These are phyloP conservation scores for Piromyces sp. DNA, from an alignment of 192 early-diverging fungal genomes.

Conservation along the genomic window DNA sequence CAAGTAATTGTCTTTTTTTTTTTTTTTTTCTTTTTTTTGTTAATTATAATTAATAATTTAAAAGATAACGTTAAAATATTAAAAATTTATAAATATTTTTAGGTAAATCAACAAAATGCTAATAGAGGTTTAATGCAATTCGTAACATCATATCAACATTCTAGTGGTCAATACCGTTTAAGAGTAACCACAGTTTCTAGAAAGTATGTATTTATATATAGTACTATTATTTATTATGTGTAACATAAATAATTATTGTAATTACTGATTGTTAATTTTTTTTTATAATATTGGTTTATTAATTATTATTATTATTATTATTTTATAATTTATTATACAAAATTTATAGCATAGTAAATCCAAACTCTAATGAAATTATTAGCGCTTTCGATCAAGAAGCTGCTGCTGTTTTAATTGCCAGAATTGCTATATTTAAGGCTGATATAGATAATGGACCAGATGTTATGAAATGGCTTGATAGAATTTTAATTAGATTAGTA, in stretches of 20 bases:
- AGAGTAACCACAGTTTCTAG: slow-evolving; percentile 90
- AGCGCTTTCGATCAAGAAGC: slow-evolving; percentile 96
- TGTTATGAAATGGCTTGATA: slow-evolving; percentile 91
- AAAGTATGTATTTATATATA: too few relatives aligned
- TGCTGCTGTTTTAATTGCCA: slow-evolving; percentile 88
- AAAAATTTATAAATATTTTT: neutral
- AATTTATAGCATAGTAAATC: slow-evolving; percentile 45
- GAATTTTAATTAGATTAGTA: slow-evolving; percentile 89
- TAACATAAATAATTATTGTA: neutral
- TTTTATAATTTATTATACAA: neutral
- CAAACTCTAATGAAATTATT: slow-evolving; percentile 63
- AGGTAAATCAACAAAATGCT: neutral
- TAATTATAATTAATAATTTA: too few relatives aligned
- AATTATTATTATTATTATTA: neutral
- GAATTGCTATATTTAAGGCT: slow-evolving; percentile 90
- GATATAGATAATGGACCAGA: slow-evolving; percentile 94
- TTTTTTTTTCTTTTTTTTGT: too few relatives aligned
- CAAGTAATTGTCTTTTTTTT: slow-evolving; percentile 34
- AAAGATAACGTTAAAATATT: too few relatives aligned
- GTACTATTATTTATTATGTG: neutral
- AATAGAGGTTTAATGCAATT: slow-evolving; percentile 78
- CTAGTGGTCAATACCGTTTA: slow-evolving; percentile 71
- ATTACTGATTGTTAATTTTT: neutral
- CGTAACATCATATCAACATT: slow-evolving; percentile 89
- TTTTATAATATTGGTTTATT: neutral